Base-by-base conservation (phyloP, 495 filamentous ascomycete species). In the Tuber microsphaerosporum region DNA sequence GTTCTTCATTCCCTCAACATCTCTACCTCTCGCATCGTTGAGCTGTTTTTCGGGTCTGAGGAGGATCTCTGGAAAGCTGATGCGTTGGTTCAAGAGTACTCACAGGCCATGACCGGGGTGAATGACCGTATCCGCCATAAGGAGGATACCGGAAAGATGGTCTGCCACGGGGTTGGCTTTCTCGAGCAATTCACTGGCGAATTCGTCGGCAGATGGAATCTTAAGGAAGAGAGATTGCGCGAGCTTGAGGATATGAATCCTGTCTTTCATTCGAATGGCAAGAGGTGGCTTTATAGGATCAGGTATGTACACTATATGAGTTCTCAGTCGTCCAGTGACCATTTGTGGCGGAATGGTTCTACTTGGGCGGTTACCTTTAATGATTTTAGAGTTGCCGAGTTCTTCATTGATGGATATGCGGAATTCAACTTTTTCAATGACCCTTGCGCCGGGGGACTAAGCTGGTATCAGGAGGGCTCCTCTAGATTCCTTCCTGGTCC, bases 11-110 rank as follows among this genome's bases (percentile, higher is more conserved):
- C 56, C 26, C 56, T 65, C 0, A 65, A 65, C 56, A 19, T 65
- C 14, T 34, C 12, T 14, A 65, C 56, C 26, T 8, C 56, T 19
- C 56, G 56, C 26, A 65, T 65, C 3, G 56, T 65, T 26, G 56
- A 65, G 26, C 26, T 65, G 3, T 65, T 65, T 19, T 65, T 65
- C 16, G 56, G 56, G 3, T 34, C 56, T 2, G 56, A 65, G 56
- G 56, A 65, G 31, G 56, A 65, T 31, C 56, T 65, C 56, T 65
- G 56, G 56, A 65, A 65, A 65, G 56, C 56, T 17, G 56, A 65
- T 34, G 56, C 56, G 2, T 7, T 65, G 26, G 56, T 34, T 2
- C 26, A 34, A 65, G 56, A 65, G 16, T 65, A 65, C 56, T 65
- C 56, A 2, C 26, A 2, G 0, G 56, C 56, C 31, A 65, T 65